Percentiles rank a stretch among this genome's conserved stretches.
Evolutionary conservation across 2,329 filamentous ascomycete species (phyloP).

Genomic region (Grosmannia serpens): DNA sequence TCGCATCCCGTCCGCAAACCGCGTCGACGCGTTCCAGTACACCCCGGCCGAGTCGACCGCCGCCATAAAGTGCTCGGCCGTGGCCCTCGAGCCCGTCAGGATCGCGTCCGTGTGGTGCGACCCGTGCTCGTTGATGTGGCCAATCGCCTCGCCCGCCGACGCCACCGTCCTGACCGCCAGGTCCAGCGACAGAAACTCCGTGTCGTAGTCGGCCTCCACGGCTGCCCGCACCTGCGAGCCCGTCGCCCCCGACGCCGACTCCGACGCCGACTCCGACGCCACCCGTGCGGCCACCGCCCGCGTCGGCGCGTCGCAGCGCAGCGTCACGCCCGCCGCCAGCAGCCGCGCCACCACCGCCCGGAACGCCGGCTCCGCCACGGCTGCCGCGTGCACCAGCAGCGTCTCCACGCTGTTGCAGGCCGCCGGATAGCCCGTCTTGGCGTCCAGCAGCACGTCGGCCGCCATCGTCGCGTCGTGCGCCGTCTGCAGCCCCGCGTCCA

Average conservation of each 20-base stretch:
- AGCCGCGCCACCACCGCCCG: slow-evolving; percentile 62
- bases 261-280: no score
- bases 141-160: slow-evolving; percentile 57
- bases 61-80: slow-evolving; percentile 74
- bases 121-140: slow-evolving; percentile 84
- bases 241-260: slow-evolving; percentile 13
- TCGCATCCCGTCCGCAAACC: slow-evolving; percentile 92
- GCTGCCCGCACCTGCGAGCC: slow-evolving; percentile 18
- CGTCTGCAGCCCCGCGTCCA: slow-evolving; percentile 57
- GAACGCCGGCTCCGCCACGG: slow-evolving; percentile 50
- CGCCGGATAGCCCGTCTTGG: slow-evolving; percentile 88
- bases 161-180: slow-evolving; percentile 74
- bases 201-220: slow-evolving; percentile 62
- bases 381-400: slow-evolving; percentile 67
- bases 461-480: slow-evolving; percentile 61
- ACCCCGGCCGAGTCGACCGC: slow-evolving; percentile 81
- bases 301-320: slow-evolving; percentile 65
- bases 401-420: slow-evolving; percentile 95
- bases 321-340: slow-evolving; percentile 61
- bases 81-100: slow-evolving; percentile 56
- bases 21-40: slow-evolving; percentile 93
- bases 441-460: slow-evolving; percentile 69
- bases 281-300: slow-evolving; percentile 38
- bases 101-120: slow-evolving; percentile 94
- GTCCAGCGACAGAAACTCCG: slow-evolving; percentile 78